These are phyloP conservation scores for Phialemonium atrogriseum DNA, from an alignment of 2,329 filamentous ascomycete species.

Conservation along the genomic window DNA sequence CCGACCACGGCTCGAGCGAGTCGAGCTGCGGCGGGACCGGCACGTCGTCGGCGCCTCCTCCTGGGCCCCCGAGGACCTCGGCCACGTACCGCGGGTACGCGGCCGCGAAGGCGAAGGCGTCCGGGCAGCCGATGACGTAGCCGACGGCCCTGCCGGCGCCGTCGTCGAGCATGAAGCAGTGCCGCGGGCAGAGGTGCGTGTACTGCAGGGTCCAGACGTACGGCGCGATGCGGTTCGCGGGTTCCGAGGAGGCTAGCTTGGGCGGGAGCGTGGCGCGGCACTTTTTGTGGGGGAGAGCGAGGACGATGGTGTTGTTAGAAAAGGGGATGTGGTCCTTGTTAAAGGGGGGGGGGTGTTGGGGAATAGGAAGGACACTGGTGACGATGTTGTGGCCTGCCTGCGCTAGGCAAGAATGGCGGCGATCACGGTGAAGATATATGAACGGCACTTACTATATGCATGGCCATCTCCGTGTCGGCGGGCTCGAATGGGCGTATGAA, in stretches of 20 bases:
- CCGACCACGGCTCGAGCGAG: conserved; percentile 21
- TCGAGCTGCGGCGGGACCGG: conserved; percentile 18
- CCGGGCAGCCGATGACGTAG: conserved; percentile 39
- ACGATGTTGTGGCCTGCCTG: too few species aligned
- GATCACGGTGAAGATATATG: too few species aligned
- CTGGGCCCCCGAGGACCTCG: conserved; percentile 22
- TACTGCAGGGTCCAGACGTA: conserved; percentile 45
- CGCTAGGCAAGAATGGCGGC: too few species aligned
- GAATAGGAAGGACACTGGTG: neutral
- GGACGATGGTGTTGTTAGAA: too few species aligned
- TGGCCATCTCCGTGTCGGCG: conserved; percentile 30
- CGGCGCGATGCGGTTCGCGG: conserved; percentile 28
- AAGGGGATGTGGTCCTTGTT: too few species aligned
- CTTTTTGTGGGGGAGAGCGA: conserved; percentile 21
- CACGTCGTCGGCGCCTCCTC: conserved; percentile 13
- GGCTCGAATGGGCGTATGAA: conserved; percentile 33
- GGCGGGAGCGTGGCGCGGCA: conserved; percentile 39
- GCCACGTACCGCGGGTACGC: conserved; percentile 29
- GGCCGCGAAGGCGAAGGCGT: conserved; percentile 29
- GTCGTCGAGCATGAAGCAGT: conserved; percentile 41
- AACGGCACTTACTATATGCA: conserved; percentile 31
- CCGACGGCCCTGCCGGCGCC: conserved; percentile 34
- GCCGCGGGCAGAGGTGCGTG: conserved; percentile 34
- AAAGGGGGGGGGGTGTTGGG: neutral
- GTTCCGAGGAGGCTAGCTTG: conserved; percentile 25